phyloP scores from a whole-genome alignment of 176 grass and related monocot genomes.

The Elymus sibiricus region DNA sequence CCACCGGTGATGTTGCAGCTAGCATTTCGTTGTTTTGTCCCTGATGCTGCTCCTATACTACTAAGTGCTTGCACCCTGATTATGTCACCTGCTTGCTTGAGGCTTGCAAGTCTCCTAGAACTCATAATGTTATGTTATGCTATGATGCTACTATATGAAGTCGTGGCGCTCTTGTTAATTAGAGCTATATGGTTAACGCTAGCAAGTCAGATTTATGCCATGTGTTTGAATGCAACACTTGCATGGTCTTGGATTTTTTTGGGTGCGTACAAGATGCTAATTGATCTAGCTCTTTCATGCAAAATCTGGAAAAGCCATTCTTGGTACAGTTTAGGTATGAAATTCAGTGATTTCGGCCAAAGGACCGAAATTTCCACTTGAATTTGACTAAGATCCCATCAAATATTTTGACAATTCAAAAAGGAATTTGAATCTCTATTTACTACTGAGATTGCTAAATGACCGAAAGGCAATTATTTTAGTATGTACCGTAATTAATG shows the following conservation, averaged over 20 bases:
- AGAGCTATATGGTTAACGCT: not conserved
- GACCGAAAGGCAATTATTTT: no score
- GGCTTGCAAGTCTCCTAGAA: not conserved
- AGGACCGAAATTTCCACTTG: no score
- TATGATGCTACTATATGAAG: not conserved
- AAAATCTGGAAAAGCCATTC: not conserved
- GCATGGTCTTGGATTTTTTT: not conserved
- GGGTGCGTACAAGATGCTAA: not conserved
- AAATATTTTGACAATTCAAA: no score
- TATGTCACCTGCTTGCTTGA: not conserved
- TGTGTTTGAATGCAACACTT: not conserved
- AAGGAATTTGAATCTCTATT: no score
- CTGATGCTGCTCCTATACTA: not conserved
- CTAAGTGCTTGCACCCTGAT: not conserved
- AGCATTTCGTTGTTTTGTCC: not conserved
- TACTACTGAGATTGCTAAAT: no score
- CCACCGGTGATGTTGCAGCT: not conserved
- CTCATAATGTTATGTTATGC: not conserved
- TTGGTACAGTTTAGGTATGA: not conserved
- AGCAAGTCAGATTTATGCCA: not conserved
- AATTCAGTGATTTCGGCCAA: no score
- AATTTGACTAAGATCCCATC: no score
- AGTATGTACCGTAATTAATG: no score
- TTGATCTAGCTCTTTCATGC: not conserved
- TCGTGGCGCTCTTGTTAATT: not conserved